These are phyloP conservation scores for Paramecium biaurelia DNA, from an alignment of 73 alveolate genomes.

Conservation along the genomic window DNA sequence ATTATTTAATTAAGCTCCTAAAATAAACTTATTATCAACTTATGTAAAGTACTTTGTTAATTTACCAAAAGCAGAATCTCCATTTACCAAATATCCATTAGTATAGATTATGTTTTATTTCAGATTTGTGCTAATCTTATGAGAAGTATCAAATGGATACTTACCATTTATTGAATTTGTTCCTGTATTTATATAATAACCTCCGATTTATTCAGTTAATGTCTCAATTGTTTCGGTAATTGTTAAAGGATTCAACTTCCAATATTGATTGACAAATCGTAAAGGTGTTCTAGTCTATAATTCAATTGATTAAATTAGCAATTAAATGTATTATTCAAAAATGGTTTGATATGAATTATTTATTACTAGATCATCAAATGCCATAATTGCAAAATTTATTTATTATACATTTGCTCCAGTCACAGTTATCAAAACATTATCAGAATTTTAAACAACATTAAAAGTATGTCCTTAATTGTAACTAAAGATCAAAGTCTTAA, in stretches of 20 bases:
- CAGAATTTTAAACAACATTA: not conserved
- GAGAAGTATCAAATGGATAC: not conserved
- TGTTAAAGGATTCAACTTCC: not conserved
- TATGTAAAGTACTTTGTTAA: not conserved
- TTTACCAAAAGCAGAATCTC: not conserved
- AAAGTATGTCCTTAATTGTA: not conserved
- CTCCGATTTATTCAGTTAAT: not conserved
- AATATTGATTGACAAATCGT: not conserved
- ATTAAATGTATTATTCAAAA: not conserved
- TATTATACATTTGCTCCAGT: not conserved
- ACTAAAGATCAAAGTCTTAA: not conserved
- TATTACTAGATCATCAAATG: not conserved
- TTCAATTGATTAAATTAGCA: not conserved
- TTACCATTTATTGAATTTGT: not conserved
- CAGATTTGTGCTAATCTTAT: not conserved
- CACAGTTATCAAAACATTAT: not conserved
- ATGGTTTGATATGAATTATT: not conserved
- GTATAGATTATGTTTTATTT: not conserved
- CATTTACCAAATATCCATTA: not conserved
- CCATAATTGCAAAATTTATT: not conserved
- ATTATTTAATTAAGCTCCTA: not conserved
- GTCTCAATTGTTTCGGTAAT: not conserved
- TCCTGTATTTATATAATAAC: not conserved
- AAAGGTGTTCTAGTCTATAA: not conserved
- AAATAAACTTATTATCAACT: not conserved